Percentiles rank a stretch among this genome's conserved stretches.
phyloP scores from a whole-genome alignment of 306 rosid species.

The Rubus idaeus region DNA sequence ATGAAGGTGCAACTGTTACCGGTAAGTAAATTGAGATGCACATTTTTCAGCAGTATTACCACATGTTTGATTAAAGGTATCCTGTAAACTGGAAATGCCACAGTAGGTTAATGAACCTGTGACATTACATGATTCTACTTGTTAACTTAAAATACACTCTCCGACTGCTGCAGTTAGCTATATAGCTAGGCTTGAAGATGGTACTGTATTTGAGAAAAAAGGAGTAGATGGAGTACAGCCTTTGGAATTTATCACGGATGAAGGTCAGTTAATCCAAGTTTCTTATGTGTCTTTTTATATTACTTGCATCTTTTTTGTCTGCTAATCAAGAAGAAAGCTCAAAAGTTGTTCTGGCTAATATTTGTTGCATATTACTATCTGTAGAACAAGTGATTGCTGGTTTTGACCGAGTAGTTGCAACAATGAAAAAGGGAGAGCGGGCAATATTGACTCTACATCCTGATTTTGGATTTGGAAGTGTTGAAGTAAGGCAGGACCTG shows the following conservation, averaged over 20 bases:
- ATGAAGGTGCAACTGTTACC: conserved; percentile 65
- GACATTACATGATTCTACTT: neutral
- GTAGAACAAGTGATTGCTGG: conserved; percentile 68
- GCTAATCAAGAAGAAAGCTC: conserved; percentile 13
- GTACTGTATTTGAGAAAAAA: conserved; percentile 61
- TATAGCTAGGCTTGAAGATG: conserved; percentile 62
- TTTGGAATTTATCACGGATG: conserved; percentile 61
- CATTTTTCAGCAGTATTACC: neutral
- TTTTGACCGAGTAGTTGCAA: conserved; percentile 59
- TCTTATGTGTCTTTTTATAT: neutral
- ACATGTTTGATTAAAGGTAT: neutral
- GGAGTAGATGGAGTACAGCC: conserved; percentile 52
- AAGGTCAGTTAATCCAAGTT: conserved; percentile 43
- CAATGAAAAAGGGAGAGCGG: conserved; percentile 72
- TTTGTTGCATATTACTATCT: conserved; percentile 19
- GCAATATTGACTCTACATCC: conserved; percentile 59
- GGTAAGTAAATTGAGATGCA: conserved; percentile 36
- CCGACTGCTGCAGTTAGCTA: conserved; percentile 45
- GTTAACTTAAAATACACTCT: neutral
- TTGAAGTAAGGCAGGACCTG: conserved; percentile 49
- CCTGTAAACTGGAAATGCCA: neutral
- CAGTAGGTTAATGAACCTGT: neutral
- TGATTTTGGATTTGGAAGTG: conserved; percentile 64
- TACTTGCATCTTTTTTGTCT: neutral
- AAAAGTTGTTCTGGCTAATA: conserved; percentile 19